A percentile compares a stretch with the other conserved stretches of the same genome.
Evolutionary conservation across 345 rosid genomes (phyloP).

Genomic region (Salix exigua): DNA sequence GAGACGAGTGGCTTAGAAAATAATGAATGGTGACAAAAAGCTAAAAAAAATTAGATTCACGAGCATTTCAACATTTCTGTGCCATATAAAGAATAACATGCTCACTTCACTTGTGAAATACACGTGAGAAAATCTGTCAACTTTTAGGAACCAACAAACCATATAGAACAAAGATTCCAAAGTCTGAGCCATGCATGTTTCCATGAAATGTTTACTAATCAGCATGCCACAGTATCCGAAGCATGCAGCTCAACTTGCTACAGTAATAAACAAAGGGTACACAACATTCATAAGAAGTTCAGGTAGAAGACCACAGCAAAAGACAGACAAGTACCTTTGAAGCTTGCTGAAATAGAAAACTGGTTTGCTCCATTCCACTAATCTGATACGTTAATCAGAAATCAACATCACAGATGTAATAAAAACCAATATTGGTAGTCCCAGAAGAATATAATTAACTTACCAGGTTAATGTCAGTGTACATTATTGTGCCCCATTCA

Average conservation of each 20-base stretch:
- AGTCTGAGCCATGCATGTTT: not conserved
- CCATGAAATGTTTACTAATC: not conserved
- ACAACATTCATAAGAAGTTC: not conserved
- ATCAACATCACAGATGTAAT: not conserved
- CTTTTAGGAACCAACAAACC: not conserved
- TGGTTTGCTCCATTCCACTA: slow-evolving; percentile 99
- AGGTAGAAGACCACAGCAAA: not conserved
- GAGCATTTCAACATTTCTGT: not conserved
- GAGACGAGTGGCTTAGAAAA: not conserved
- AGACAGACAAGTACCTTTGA: slow-evolving; percentile 61
- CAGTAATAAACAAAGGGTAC: too few species aligned
- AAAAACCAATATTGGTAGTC: not conserved
- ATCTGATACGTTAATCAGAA: slow-evolving; percentile 47
- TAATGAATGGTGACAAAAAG: not conserved
- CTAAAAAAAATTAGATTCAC: not conserved
- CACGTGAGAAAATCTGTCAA: not conserved
- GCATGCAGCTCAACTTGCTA: not conserved
- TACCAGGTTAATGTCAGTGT: slow-evolving; percentile 92
- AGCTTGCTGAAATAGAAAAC: slow-evolving; percentile 95
- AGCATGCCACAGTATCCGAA: not conserved
- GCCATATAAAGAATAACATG: not conserved
- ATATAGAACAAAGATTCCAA: slow-evolving; percentile 8
- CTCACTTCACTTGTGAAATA: not conserved
- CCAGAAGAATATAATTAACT: slow-evolving; percentile 16
- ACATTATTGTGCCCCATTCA: slow-evolving; percentile 47